A percentile compares a stretch with the other conserved stretches of the same genome.
Evolutionary conservation across 164 flowering plant species (phyloP).

Genomic region (Malania oleifera): DNA sequence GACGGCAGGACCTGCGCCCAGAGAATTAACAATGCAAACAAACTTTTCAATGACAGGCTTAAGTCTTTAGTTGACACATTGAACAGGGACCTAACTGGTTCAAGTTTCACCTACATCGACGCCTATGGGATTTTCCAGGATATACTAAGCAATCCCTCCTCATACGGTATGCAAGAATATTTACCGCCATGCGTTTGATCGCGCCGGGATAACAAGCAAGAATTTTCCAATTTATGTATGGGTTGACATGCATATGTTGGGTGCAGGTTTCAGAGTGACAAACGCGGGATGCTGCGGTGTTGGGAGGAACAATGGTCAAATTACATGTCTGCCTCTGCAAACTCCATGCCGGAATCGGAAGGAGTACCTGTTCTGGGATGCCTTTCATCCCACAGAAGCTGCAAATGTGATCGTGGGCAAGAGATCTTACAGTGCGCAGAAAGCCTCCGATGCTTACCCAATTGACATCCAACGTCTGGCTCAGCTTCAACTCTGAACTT

Average conservation of each 20-base stretch:
- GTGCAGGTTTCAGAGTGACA: slow-evolving; percentile 57
- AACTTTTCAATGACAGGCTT: slow-evolving; percentile 49
- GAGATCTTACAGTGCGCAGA: slow-evolving; percentile 58
- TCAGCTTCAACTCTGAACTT: slow-evolving; percentile 31
- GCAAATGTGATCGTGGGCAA: slow-evolving; percentile 52
- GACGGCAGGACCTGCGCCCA: slow-evolving; percentile 50
- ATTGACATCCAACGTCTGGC: slow-evolving; percentile 59
- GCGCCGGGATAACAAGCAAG: no score
- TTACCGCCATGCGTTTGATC: no score
- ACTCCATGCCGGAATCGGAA: slow-evolving; percentile 64
- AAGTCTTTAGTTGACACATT: slow-evolving; percentile 29
- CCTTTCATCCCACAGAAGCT: slow-evolving; percentile 75
- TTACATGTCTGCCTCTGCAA: slow-evolving; percentile 76
- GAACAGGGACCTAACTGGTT: slow-evolving; percentile 32
- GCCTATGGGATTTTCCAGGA: slow-evolving; percentile 63
- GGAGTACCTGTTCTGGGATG: slow-evolving; percentile 79
- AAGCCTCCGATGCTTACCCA: slow-evolving; percentile 57
- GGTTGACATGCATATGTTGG: neutral
- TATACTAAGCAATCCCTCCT: slow-evolving; percentile 34
- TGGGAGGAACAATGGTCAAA: slow-evolving; percentile 87
- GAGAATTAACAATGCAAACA: slow-evolving; percentile 49
- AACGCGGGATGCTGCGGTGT: slow-evolving; percentile 85
- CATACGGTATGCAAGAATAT: no score
- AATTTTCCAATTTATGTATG: neutral
- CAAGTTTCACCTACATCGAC: slow-evolving; percentile 45